phyloP scores from a whole-genome alignment of 2,329 filamentous ascomycete genomes.

The Colletotrichum falcatum region DNA sequence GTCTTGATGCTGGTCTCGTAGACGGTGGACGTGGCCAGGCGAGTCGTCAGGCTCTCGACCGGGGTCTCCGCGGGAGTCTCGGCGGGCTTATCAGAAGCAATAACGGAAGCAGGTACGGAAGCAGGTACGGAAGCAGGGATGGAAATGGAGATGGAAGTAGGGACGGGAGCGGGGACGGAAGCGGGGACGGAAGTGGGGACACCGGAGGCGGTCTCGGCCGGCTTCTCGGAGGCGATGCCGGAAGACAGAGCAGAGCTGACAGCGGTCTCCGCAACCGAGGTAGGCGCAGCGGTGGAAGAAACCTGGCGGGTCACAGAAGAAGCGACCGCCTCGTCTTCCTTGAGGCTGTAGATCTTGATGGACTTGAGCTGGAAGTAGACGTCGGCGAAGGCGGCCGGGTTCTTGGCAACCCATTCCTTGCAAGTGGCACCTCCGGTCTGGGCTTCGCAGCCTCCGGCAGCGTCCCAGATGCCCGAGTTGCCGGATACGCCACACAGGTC shows the following conservation, averaged over 20 bases:
- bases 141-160: background rate
- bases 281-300: background rate
- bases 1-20: conserved; percentile 40
- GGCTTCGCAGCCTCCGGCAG: conserved; percentile 42
- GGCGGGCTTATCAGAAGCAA: background rate
- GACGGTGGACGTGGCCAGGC: conserved; percentile 39
- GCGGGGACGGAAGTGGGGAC: background rate
- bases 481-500: conserved; percentile 79
- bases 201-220: conserved; percentile 2
- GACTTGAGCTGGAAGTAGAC: conserved; percentile 59
- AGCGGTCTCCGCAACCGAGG: conserved; percentile 3
- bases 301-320: conserved; percentile 2
- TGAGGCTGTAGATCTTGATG: conserved; percentile 50
- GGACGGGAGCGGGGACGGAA: background rate
- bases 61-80: conserved; percentile 5
- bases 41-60: conserved; percentile 22
- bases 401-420: conserved; percentile 51
- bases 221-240: conserved; percentile 3
- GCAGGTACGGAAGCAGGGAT: background rate
- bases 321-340: conserved; percentile 31
- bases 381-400: conserved; percentile 53
- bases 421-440: conserved; percentile 48
- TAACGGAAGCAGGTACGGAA: background rate
- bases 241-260: conserved; percentile 4
- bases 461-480: conserved; percentile 45